Evolutionary conservation across 805 yeast genomes (phyloP), one percentile per base, ranked within the genome.

Genomic region (Tetrapisispora iriomotensis): DNA sequence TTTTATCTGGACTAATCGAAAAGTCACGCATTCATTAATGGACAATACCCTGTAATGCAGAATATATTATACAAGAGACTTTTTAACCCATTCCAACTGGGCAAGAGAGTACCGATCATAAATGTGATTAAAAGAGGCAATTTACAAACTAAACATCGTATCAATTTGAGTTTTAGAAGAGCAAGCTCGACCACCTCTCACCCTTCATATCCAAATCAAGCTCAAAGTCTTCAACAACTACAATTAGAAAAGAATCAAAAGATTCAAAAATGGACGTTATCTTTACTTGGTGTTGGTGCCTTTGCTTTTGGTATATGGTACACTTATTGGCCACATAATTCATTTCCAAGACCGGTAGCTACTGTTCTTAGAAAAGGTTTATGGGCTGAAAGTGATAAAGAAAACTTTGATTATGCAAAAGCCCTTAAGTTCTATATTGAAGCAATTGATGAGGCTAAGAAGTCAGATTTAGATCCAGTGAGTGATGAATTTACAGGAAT

Each of bases 401-500:
- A 67, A 13, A 72, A 74, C 17, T 66, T 61, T 36, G 56, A 62
- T 40, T 81, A 73, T 60, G 67, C 71, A 38, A 65, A 74, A 44
- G 95, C 96, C 0, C 64, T 86, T 43, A 71, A 72, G 42, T 68
- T 71, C 49, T 90, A 88, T 60, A 70, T 84, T 32, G 79, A 80
- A 46, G 95, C 95, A 0, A 62, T 87, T 21, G 68, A 75, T 22
- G 70, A 74, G 45, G 79, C 86, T 29, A 71, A 77, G 27, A 64
- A 68, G 21, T 12, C 13, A 6, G 69, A 68, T 0, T 56, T 85
- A 62, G 72, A 75, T 45, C 71, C 71, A 9, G 49, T 82, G 24
- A 68, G 76, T 41, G 92, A 85, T 52, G 90, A 83, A 52, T 88
- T 83, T 58, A 88, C 96, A 0, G 96, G 96, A 0, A 75, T 90